phyloP scores from a whole-genome alignment of 768 basidiomycete species.

The Tricholoma hemisulphureum region DNA sequence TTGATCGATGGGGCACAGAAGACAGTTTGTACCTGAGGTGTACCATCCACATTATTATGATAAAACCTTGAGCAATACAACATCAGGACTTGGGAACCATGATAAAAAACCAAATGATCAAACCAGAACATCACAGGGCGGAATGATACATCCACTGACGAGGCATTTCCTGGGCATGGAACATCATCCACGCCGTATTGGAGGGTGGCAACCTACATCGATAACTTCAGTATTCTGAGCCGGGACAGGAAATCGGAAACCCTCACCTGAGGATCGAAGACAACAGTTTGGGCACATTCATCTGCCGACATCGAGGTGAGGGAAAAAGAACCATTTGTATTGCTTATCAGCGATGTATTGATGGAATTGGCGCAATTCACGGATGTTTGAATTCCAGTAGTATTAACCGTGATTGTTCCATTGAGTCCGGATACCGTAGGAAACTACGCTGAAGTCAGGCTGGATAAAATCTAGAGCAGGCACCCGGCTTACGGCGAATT shows the following conservation, averaged over 20 bases:
- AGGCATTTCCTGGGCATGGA: slow-evolving; percentile 34
- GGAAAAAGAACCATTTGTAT: slow-evolving; percentile 26
- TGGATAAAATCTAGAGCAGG: not conserved
- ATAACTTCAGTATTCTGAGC: not conserved
- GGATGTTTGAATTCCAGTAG: slow-evolving; percentile 47
- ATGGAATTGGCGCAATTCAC: slow-evolving; percentile 47
- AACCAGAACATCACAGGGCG: slow-evolving; percentile 72
- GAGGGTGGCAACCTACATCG: slow-evolving; percentile 32
- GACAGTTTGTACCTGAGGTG: slow-evolving; percentile 44
- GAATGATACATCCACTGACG: slow-evolving; percentile 28
- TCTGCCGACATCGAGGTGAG: slow-evolving; percentile 45
- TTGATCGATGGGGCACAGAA: slow-evolving; percentile 58
- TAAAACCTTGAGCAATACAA: slow-evolving; percentile 36
- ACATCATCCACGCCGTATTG: slow-evolving; percentile 51
- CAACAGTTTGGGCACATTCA: slow-evolving; percentile 42
- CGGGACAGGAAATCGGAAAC: not conserved
- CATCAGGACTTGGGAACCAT: not conserved
- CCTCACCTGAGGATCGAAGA: slow-evolving; percentile 38
- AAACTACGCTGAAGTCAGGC: slow-evolving; percentile 31
- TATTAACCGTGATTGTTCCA: slow-evolving; percentile 51
- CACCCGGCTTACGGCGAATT: slow-evolving; percentile 42
- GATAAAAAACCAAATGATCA: slow-evolving; percentile 1
- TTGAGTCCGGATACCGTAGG: slow-evolving; percentile 45
- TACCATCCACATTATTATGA: slow-evolving; percentile 29
- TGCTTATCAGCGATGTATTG: slow-evolving; percentile 21